These are phyloP conservation scores for Calonectria pseudoreteaudii DNA, from an alignment of 2,329 filamentous ascomycete species.

Conservation along the genomic window DNA sequence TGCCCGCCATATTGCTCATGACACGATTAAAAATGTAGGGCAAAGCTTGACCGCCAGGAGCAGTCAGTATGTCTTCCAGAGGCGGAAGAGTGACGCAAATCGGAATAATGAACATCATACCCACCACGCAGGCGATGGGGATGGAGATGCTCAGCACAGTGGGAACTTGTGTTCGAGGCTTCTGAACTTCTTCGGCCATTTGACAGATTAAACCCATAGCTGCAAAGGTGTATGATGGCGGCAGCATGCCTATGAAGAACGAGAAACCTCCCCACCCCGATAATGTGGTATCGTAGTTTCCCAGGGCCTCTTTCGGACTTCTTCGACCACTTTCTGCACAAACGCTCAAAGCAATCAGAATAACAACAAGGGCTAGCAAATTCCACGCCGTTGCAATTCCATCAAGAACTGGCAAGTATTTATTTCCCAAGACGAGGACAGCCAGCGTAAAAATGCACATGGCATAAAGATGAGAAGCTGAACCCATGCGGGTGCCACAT, in stretches of 20 bases:
- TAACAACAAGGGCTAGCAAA: background rate
- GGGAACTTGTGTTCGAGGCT: background rate
- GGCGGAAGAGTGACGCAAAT: slow-evolving; percentile 80
- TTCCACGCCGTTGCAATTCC: background rate
- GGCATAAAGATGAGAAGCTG: background rate
- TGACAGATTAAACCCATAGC: background rate
- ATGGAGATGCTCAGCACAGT: background rate
- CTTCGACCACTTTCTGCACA: background rate
- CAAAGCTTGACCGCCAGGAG: slow-evolving; percentile 78
- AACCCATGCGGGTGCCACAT: background rate
- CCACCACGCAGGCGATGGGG: background rate
- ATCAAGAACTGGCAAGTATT: background rate
- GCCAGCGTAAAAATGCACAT: background rate
- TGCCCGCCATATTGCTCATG: slow-evolving; percentile 76
- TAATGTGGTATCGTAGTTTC: background rate
- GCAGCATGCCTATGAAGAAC: background rate
- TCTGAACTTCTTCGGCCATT: background rate
- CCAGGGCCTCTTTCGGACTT: background rate
- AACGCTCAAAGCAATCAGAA: background rate
- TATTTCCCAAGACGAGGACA: background rate
- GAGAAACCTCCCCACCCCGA: background rate
- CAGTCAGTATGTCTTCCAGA: slow-evolving; percentile 69
- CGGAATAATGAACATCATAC: slow-evolving; percentile 69
- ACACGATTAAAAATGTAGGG: slow-evolving; percentile 79
- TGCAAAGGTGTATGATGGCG: background rate